These are phyloP conservation scores for Ambrosiella beaveri DNA, from an alignment of 2,329 filamentous ascomycete genomes.

Conservation along the genomic window DNA sequence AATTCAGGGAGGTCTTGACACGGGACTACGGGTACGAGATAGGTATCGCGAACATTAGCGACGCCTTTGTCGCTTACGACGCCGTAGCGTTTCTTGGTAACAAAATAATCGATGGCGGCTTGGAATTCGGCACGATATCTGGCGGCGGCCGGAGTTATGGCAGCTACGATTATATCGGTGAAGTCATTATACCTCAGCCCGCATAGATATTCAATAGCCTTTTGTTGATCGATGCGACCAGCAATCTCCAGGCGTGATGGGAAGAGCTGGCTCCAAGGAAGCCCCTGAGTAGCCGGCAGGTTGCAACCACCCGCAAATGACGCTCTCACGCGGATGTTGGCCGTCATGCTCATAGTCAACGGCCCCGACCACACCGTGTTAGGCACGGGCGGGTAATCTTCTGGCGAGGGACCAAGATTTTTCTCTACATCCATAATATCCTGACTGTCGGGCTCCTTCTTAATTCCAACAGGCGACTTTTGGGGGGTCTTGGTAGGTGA, in stretches of 20 bases:
- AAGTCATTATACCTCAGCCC: constrained; percentile 65
- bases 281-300: constrained; percentile 30
- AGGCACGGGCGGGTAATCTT: constrained; percentile 64
- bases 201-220: constrained; percentile 81
- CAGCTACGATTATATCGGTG: constrained; percentile 71
- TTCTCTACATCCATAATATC: constrained; percentile 51
- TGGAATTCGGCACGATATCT: constrained; percentile 47
- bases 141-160: constrained; percentile 47
- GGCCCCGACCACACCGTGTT: constrained; percentile 63
- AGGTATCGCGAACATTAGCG: constrained; percentile 71
- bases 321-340: constrained; percentile 59
- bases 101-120: constrained; percentile 74
- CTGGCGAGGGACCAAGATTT: constrained; percentile 3
- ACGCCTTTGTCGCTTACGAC: constrained; percentile 64
- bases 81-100: constrained; percentile 64
- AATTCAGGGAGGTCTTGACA: constrained; percentile 67
- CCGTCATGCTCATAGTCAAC: constrained; percentile 59
- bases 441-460: constrained; percentile 21
- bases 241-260: constrained; percentile 53
- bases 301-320: constrained; percentile 75
- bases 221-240: constrained; percentile 64
- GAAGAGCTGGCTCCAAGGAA: constrained; percentile 58
- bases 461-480: constrained; percentile 15
- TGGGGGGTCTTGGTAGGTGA: background rate
- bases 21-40: constrained; percentile 69